Evolutionary conservation across 2,329 filamentous ascomycete genomes (phyloP).

Genomic region (Lasiodiplodia theobromae): DNA sequence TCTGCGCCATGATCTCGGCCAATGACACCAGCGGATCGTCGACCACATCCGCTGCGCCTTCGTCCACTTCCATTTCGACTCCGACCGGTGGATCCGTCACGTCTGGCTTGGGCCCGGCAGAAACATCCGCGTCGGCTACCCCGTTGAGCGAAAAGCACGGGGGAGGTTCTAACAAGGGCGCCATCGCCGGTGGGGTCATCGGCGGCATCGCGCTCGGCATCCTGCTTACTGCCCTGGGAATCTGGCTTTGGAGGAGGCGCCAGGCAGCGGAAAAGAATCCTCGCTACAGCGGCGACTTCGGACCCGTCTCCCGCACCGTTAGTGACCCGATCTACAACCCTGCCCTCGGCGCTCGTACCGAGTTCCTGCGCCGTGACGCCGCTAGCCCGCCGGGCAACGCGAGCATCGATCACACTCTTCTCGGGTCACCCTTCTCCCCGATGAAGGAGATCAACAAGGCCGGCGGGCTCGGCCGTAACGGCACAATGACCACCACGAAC

Average conservation of each 20-base stretch:
- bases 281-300: conserved; percentile 48
- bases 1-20: conserved; percentile 53
- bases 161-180: conserved; percentile 33
- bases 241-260: conserved; percentile 46
- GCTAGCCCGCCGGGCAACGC: conserved; percentile 39
- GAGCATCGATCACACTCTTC: conserved; percentile 36
- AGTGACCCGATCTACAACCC: conserved; percentile 50
- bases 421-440: conserved; percentile 39
- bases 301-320: conserved; percentile 46
- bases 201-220: conserved; percentile 47
- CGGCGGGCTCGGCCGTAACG: conserved; percentile 39
- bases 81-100: conserved; percentile 20
- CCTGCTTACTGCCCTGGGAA: conserved; percentile 40
- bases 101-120: neutral
- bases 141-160: conserved; percentile 31
- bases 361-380: conserved; percentile 45
- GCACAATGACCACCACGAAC: conserved; percentile 35
- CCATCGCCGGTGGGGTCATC: conserved; percentile 48
- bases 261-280: conserved; percentile 38
- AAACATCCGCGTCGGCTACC: conserved; percentile 38
- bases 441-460: conserved; percentile 26
- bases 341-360: conserved; percentile 42
- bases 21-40: conserved; percentile 56
- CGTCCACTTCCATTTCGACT: conserved; percentile 18
- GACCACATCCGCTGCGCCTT: conserved; percentile 25